Evolutionary conservation across 2,329 filamentous ascomycete genomes (phyloP), one percentile per base, ranked within the genome.

Genomic region (Teratosphaeria viscida): DNA sequence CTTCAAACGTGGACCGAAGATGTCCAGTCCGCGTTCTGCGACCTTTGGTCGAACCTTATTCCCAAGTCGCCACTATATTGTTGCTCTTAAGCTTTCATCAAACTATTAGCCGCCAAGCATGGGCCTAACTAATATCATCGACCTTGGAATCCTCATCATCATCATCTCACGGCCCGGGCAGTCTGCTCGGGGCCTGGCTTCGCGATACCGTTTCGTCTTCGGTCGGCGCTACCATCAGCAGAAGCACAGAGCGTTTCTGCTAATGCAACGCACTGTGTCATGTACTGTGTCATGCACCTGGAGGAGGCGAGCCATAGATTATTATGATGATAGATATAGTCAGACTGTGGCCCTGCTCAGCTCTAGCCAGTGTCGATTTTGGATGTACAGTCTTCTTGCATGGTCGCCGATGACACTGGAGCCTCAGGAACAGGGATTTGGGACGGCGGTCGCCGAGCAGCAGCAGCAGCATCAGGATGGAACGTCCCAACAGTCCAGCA

Each of bases 221-320:
- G 34, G 23, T 39, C 16, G 32, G 53, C 10, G 23, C 53, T 16
- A 23, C 52, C 19, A 49, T 8, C 37, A 26, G 47, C 11, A n/a
- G 57, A 54, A 52, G 58, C 54, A 29, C 54, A 57, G 54, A 37
- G 39, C 49, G 59, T 60, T 60, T 60, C 59, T 53, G 49, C 39
- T 52, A 57, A 47, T 57, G 52, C 58, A 35, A 16, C 34, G 29
- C 32, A 39, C 29, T 49, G 32, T 56, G 27, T 43, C 27, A 53
- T 56, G 43, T 26, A 53, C 35, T 53, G 58, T 56, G 54, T 59
- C 57, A 27, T 55, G 57, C 37, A 23, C 32, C 10, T n/a, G 52
- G 23, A 23, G 1, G 23, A 47, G 19, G 52, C 35, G n/a, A 43
- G 32, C 16, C 52, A 59, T 23, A 23, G 23, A 23, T 23, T 23